phyloP scores from a whole-genome alignment of 2,329 filamentous ascomycete genomes.

The Colletotrichum sublineola region DNA sequence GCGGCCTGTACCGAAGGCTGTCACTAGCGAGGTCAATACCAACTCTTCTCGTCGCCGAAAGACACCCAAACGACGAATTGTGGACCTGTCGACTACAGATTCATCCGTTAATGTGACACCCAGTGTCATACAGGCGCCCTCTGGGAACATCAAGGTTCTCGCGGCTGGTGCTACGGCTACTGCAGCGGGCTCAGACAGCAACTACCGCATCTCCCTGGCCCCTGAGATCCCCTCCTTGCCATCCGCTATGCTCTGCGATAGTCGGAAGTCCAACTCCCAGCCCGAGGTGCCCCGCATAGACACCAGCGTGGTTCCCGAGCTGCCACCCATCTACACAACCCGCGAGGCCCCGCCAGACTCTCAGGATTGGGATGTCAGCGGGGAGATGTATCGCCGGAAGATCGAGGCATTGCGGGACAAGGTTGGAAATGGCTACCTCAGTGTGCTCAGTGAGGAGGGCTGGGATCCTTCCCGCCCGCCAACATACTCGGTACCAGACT shows the following conservation, averaged over 20 bases:
- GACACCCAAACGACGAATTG: slow-evolving; percentile 73
- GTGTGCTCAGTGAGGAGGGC: slow-evolving; percentile 83
- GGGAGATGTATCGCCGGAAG: slow-evolving; percentile 87
- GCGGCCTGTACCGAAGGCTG: slow-evolving; percentile 63
- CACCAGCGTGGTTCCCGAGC: slow-evolving; percentile 52
- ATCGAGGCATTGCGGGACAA: slow-evolving; percentile 88
- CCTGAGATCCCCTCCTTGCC: slow-evolving; percentile 54
- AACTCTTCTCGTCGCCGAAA: slow-evolving; percentile 72
- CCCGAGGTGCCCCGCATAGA: slow-evolving; percentile 56
- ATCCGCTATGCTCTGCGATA: slow-evolving; percentile 50
- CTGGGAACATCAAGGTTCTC: slow-evolving; percentile 31
- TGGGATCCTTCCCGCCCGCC: slow-evolving; percentile 64
- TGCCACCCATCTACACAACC: slow-evolving; percentile 50
- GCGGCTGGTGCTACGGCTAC: slow-evolving; percentile 27
- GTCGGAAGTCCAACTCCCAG: slow-evolving; percentile 49
- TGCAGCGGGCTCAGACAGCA: slow-evolving; percentile 46
- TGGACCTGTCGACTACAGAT: slow-evolving; percentile 72
- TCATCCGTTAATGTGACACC: slow-evolving; percentile 30
- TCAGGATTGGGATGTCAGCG: slow-evolving; percentile 75
- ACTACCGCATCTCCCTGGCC: slow-evolving; percentile 61
- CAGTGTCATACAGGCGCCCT: slow-evolving; percentile 27
- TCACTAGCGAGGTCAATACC: slow-evolving; percentile 70
- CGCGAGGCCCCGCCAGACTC: slow-evolving; percentile 50
- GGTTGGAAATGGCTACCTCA: slow-evolving; percentile 89
- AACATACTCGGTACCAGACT: slow-evolving; percentile 56